Percentiles rank a stretch among this genome's conserved stretches.
phyloP scores from a whole-genome alignment of 176 grass and related monocot genomes.

The Sorghum bicolor region DNA sequence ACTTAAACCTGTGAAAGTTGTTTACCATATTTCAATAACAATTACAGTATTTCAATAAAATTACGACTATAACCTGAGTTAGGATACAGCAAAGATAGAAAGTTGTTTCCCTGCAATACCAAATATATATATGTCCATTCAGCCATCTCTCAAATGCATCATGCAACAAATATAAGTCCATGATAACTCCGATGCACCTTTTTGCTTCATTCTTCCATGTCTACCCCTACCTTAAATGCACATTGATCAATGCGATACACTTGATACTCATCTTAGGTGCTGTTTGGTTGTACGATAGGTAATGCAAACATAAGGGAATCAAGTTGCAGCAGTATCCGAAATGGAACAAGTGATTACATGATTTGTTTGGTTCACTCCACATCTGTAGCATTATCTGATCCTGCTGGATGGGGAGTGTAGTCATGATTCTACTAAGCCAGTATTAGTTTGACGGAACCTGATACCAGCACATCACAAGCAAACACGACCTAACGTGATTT shows the following conservation, averaged over 20 bases:
- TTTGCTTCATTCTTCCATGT: neutral
- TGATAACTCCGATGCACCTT: neutral
- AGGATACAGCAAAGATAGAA: neutral
- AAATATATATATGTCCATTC: neutral
- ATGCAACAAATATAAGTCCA: neutral
- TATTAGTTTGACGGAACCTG: neutral
- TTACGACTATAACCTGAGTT: neutral
- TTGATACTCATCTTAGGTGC: neutral
- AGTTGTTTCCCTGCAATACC: neutral
- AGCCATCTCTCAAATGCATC: neutral
- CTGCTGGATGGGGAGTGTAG: neutral
- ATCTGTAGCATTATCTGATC: neutral
- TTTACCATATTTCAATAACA: constrained; percentile 14
- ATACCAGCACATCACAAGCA: neutral
- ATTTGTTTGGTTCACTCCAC: neutral
- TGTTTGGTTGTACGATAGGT: neutral
- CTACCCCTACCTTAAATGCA: neutral
- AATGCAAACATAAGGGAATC: neutral
- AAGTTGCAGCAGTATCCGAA: neutral
- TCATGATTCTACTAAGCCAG: neutral
- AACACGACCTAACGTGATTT: neutral
- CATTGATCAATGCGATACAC: neutral
- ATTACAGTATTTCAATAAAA: constrained; percentile 13
- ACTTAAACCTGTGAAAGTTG: constrained; percentile 83
- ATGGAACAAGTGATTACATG: neutral